Conservation (phyloP, 2,329 filamentous ascomycete genomes). For the Neobulgaria alba region DNA sequence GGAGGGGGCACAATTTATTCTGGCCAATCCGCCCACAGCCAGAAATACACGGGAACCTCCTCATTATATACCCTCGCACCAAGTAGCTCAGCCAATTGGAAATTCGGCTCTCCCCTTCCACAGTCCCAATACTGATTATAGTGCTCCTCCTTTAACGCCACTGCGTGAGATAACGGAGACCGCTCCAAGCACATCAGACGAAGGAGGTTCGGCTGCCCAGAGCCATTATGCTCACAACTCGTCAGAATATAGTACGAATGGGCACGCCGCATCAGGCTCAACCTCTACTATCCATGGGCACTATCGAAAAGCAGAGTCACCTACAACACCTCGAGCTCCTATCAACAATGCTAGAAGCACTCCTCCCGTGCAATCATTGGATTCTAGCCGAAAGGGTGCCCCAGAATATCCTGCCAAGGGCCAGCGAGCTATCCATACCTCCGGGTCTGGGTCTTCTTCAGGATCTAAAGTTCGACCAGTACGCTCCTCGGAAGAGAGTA, state of each 20-base stretch:
- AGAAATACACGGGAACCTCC: no score
- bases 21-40: no score
- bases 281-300: slow-evolving; percentile 3
- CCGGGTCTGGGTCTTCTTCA: slow-evolving; percentile 43
- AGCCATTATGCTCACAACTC: slow-evolving; percentile 13
- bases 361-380: slow-evolving; percentile 9
- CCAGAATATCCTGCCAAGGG: slow-evolving; percentile 9
- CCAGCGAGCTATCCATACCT: slow-evolving; percentile 31
- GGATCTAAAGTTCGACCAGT: slow-evolving; percentile 40
- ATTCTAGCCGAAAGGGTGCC: slow-evolving; percentile 10
- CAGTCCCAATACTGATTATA: no score
- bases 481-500: slow-evolving; percentile 50
- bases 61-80: no score
- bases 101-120: no score
- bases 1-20: no score
- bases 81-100: no score
- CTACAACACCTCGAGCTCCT: slow-evolving; percentile 6
- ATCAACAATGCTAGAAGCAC: slow-evolving; percentile 9
- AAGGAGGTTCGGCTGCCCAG: slow-evolving; percentile 20
- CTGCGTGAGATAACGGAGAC: slow-evolving; percentile 28
- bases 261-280: slow-evolving; percentile 8
- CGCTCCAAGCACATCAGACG: slow-evolving; percentile 25
- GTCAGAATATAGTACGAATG: slow-evolving; percentile 9
- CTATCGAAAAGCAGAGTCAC: slow-evolving; percentile 9
- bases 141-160: slow-evolving; percentile 27